Evolutionary conservation across 768 basidiomycete genomes (phyloP), one percentile per base, ranked within the genome.

Genomic region (Leccinum obscurum): DNA sequence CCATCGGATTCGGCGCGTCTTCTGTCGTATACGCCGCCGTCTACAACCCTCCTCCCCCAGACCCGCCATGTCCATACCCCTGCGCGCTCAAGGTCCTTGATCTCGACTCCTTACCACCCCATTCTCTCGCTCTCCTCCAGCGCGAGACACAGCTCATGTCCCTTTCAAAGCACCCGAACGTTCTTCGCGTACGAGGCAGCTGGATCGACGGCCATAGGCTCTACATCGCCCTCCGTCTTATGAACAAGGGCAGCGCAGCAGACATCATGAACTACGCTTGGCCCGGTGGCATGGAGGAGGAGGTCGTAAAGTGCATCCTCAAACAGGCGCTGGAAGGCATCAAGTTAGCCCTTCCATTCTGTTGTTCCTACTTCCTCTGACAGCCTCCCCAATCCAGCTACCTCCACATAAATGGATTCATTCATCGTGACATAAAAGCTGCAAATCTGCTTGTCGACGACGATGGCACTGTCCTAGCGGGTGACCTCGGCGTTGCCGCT

Each of bases 361-460:
- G 7, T 3, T 4, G 14, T 13, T 8, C 51, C 37, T 34, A 2
- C 20, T 48, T 56, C 54, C 13, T 46, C 58, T 62, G n/a, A 64
- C 49, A 57, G 13, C 35, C 60, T 60, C 10, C 49, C 57, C 15
- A 46, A 46, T 50, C 35, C 24, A 92, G 90, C 65, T 93, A 94
- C 65, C 82, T 94, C n/a, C 93, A 95, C 68, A 80, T 84, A 57
- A 95, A 94, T 62, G 92, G 90, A 0, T 90, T 93, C 71, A 90
- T 93, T n/a, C 92, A 98, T 70, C 85, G 95, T 28, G 95, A 98
- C 69, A 74, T 98, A 67, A 98, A 98, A 75, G 93, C 93, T 4
- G 95, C 93, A 13, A 98, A 98, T 70, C 80, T 98, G 10, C 87
- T 98, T 53, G 85, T 96, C 56, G 93, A 95, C 65, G 89, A 95